phyloP scores from a whole-genome alignment of 2,329 filamentous ascomycete species.

The Corinectria fuckeliana region DNA sequence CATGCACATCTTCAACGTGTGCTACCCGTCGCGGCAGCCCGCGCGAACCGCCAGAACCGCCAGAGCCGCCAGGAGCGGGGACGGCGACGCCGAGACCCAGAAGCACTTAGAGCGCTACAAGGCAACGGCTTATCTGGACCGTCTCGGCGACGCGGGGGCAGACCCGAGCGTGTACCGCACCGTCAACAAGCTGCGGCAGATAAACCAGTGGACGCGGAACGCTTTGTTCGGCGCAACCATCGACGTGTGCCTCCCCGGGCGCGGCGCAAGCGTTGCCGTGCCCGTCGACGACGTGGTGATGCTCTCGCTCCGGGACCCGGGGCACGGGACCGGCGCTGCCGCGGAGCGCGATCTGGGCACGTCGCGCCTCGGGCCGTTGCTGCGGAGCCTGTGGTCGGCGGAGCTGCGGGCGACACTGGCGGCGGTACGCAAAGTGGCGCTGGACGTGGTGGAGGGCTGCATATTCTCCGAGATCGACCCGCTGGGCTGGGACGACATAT shows the following conservation, averaged over 20 bases:
- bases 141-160: slow-evolving; percentile 2
- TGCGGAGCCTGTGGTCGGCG: slow-evolving; percentile 38
- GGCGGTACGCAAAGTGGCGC: slow-evolving; percentile 34
- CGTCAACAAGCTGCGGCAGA: slow-evolving; percentile 7
- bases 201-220: slow-evolving; percentile 13
- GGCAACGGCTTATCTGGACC: slow-evolving; percentile 30
- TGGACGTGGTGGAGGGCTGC: slow-evolving; percentile 40
- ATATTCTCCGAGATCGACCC: slow-evolving; percentile 19
- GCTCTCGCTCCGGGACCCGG: slow-evolving; percentile 34
- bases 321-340: slow-evolving; percentile 15
- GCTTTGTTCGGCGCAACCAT: slow-evolving; percentile 26
- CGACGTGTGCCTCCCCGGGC: slow-evolving; percentile 37
- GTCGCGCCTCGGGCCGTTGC: slow-evolving; percentile 35
- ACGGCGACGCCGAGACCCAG: slow-evolving; percentile 1
- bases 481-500: slow-evolving; percentile 37
- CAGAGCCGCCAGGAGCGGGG: slow-evolving; percentile 17
- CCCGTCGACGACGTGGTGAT: slow-evolving; percentile 39
- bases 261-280: slow-evolving; percentile 31
- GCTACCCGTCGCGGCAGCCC: slow-evolving; percentile 33
- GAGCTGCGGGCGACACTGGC: slow-evolving; percentile 37
- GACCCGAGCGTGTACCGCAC: slow-evolving; percentile 30
- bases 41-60: slow-evolving; percentile 17
- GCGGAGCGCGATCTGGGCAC: slow-evolving; percentile 24
- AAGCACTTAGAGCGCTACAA: slow-evolving; percentile 17
- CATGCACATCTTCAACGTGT: slow-evolving; percentile 41